These are phyloP conservation scores for Paramecium tetraurelia DNA, from an alignment of 73 alveolate species.

Conservation along the genomic window DNA sequence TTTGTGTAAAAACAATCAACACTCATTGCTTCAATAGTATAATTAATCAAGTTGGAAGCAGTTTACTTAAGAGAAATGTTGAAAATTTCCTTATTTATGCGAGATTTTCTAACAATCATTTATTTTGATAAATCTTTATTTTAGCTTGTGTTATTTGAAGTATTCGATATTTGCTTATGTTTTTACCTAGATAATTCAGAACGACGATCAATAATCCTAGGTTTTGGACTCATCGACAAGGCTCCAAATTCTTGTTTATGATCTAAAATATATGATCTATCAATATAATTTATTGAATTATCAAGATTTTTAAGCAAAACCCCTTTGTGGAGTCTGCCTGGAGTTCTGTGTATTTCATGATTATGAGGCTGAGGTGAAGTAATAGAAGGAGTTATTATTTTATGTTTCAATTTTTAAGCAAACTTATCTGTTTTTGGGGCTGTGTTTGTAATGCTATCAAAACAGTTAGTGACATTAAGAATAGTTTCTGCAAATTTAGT, in stretches of 20 bases:
- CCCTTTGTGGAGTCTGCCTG: conserved; percentile 4
- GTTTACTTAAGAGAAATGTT: not conserved
- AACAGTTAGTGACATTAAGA: not conserved
- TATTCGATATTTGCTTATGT: not conserved
- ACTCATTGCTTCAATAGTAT: not conserved
- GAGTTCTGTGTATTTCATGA: conserved; percentile 7
- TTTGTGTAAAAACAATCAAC: not conserved
- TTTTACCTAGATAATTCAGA: not conserved
- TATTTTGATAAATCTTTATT: not conserved
- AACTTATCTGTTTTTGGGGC: not conserved
- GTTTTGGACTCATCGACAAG: not conserved
- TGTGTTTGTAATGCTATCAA: not conserved
- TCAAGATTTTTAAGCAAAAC: not conserved
- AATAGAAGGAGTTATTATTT: not conserved
- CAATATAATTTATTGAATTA: not conserved
- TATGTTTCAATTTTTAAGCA: not conserved
- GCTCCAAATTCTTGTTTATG: not conserved
- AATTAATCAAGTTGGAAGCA: not conserved
- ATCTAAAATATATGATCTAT: not conserved
- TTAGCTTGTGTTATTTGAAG: not conserved
- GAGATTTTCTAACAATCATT: not conserved
- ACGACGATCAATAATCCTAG: not conserved
- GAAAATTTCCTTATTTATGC: not conserved
- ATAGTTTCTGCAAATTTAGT: not conserved
- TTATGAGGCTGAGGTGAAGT: not conserved